Base-by-base conservation (phyloP, 805 yeast species). In the Cyberlindnera misumaiensis region DNA sequence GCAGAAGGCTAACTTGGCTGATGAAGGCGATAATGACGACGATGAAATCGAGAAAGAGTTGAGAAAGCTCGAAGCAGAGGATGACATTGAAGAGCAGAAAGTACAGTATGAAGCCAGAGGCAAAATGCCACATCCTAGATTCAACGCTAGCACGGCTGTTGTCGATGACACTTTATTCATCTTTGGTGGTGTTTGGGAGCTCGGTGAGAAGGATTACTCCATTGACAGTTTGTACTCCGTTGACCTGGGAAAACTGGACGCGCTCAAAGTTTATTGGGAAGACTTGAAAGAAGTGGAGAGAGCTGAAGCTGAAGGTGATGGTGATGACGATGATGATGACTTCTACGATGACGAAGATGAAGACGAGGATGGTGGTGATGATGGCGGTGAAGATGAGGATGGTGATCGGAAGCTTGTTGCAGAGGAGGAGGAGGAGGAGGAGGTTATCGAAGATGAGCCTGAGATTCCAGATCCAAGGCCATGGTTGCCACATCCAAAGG, bases 401-500 rank as follows among this genome's bases (percentile, higher is more conserved):
- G 63, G 59, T 1, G 75, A 68, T 24, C 66, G 62, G 12, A 61
- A 54, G 45, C 58, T 51, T 31, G 62, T 54, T 32, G 65, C 60
- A 9, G 65, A 56, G 24, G 67, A 62, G 10, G 83, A 73, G 15
- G 85, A 74, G 18, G 85, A 77, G 30, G 82, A 72, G 31, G 85
- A 70, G 11, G 74, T 58, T 2, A 80, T 68, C 33, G 81, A 68
- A 24, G 77, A 69, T 3, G 82, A 74, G 44, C 79, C 77, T 33
- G 85, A 77, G 46, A 74, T 81, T 49, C 95, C 95, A 13, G 98
- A 90, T 60, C 83, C 82, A 32, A 76, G 95, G 58, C 96, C 98
- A 13, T 90, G 96, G 95, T 70, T 90, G 39, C 97, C 97, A 34
- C 97, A 89, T 58, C 98, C 98, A 27, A 88, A 89, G 55, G 81